These are phyloP conservation scores for Boechera retrofracta DNA, from an alignment of 345 rosid species.

Conservation along the genomic window DNA sequence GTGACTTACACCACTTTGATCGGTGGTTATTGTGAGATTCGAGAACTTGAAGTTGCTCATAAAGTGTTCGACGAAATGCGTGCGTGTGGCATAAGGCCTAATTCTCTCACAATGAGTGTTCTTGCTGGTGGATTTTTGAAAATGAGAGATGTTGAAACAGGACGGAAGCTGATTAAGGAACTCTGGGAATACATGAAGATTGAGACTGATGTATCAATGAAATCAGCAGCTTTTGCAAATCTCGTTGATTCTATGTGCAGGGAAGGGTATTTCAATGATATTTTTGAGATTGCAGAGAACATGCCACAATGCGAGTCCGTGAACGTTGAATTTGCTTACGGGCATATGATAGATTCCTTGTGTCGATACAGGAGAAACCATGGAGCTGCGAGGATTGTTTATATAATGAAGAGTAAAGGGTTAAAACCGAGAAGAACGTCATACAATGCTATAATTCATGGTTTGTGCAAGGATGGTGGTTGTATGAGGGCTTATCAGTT, in stretches of 20 bases:
- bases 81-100: constrained; percentile 50
- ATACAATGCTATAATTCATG: constrained; percentile 78
- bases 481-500: constrained; percentile 83
- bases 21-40: constrained; percentile 55
- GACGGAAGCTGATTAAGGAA: constrained; percentile 51
- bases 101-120: constrained; percentile 68
- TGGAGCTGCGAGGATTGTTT: constrained; percentile 82
- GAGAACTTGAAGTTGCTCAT: constrained; percentile 54
- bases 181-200: constrained; percentile 69
- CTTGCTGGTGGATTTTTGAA: constrained; percentile 67
- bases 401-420: constrained; percentile 72
- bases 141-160: constrained; percentile 51
- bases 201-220: constrained; percentile 53
- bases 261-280: constrained; percentile 66
- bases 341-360: constrained; percentile 77
- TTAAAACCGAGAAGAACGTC: constrained; percentile 60
- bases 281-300: constrained; percentile 69
- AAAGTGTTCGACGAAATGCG: constrained; percentile 81
- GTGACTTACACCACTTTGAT: constrained; percentile 79
- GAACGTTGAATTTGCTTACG: constrained; percentile 60
- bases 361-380: constrained; percentile 64
- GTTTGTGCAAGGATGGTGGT: constrained; percentile 74
- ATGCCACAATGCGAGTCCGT: constrained; percentile 70
- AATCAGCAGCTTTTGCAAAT: constrained; percentile 69
- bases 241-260: constrained; percentile 68